Evolutionary conservation across 2,329 filamentous ascomycete genomes (phyloP).

Genomic region (Pseudopyricularia cyperi): DNA sequence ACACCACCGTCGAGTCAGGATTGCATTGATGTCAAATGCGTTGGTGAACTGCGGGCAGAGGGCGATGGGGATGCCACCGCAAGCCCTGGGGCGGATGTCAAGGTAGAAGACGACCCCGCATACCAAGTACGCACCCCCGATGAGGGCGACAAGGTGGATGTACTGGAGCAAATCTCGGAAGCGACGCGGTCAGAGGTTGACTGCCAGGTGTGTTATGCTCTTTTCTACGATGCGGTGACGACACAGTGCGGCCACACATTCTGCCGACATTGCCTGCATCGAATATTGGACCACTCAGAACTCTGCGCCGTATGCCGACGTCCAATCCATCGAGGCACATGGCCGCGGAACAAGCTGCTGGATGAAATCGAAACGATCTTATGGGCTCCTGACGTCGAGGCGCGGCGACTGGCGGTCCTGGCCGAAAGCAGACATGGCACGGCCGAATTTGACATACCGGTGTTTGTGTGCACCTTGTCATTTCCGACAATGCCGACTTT

Average conservation of each 20-base stretch:
- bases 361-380: constrained; percentile 50
- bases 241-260: constrained; percentile 84
- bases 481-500: constrained; percentile 79
- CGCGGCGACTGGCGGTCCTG: constrained; percentile 40
- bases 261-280: constrained; percentile 66
- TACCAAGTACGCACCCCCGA: background rate
- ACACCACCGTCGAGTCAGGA: constrained; percentile 24
- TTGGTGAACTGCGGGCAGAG: constrained; percentile 36
- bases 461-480: constrained; percentile 73
- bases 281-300: constrained; percentile 63
- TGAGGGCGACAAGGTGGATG: background rate
- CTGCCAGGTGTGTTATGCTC: constrained; percentile 75
- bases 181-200: constrained; percentile 59
- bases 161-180: constrained; percentile 33
- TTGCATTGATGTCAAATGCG: constrained; percentile 23
- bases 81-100: background rate
- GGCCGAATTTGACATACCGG: constrained; percentile 46
- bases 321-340: constrained; percentile 23
- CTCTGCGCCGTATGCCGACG: constrained; percentile 74
- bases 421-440: constrained; percentile 41
- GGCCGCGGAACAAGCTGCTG: constrained; percentile 49
- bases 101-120: background rate
- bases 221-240: constrained; percentile 72
- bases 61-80: constrained; percentile 18
- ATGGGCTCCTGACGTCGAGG: constrained; percentile 53